Base-by-base conservation (phyloP, 495 filamentous ascomycete species). In the Penicillium subrubescens region DNA sequence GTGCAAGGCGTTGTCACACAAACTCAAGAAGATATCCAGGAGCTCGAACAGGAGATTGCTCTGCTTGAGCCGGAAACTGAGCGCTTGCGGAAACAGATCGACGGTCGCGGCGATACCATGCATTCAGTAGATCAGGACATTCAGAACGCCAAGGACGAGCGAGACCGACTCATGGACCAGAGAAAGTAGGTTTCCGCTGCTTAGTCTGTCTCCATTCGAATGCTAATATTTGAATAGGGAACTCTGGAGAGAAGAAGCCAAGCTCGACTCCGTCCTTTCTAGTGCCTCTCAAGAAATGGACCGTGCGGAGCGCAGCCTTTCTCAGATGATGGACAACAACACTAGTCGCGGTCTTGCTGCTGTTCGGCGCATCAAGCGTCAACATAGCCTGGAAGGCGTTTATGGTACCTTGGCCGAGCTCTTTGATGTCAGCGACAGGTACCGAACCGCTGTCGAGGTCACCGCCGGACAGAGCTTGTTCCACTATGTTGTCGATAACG, bases 401-500 rank as follows among this genome's bases (percentile, higher is more conserved):
- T 95, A 97, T 68, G 95, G 95, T 65, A 96, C 93, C 2, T 71
- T 99, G 12, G 93, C 94, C 17, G 95, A 99, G 73, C 86, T 99
- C 8, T 85, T 97, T 70, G 87, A 90, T 29, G 93, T 97, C 43
- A 82, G 82, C 56, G 92, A 96, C n/a, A 85, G 85, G 54, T 98
- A 95, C 75, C 88, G 92, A 39, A 90, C 92, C 44, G 92, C 95
- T 5, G 91, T 97, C 17, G 95, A 99, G 73, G 91, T 95, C 39
- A 95, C 93, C 5, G 96, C 93, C 10, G 96, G 95, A 7, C 89
- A 89, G 64, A 96, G 92, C 73, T 81, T 99, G 8, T 99, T 99
- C 77, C 92, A 99, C 77, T 96, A 96, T 68, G 92, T 99, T 27
- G 93, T 97, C 51, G 95, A 99, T 73, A 96, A 89, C 43, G 94